Evolutionary conservation across 345 rosid genomes (phyloP).

Genomic region (Ceriops decandra): DNA sequence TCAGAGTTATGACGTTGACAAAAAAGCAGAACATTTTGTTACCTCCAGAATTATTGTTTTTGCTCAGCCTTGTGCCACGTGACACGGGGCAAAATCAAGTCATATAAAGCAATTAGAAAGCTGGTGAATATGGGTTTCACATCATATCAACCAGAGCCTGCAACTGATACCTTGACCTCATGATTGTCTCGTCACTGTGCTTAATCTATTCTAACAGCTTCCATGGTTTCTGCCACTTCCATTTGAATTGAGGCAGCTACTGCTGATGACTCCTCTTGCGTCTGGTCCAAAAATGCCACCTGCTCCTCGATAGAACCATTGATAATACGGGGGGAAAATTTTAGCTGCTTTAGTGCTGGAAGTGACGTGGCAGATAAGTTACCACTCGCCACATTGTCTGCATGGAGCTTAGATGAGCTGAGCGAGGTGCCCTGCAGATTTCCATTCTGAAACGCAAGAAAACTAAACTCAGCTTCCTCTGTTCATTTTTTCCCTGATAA

Average conservation of each 20-base stretch:
- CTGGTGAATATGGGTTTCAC: slow-evolving; percentile 16
- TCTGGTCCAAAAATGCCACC: slow-evolving; percentile 13
- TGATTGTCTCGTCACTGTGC: slow-evolving; percentile 24
- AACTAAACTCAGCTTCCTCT: not conserved
- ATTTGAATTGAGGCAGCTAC: slow-evolving; percentile 27
- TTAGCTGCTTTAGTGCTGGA: slow-evolving; percentile 24
- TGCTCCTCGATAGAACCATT: slow-evolving; percentile 18
- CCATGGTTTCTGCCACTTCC: slow-evolving; percentile 35
- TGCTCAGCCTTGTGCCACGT: slow-evolving; percentile 18
- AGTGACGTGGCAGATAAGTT: slow-evolving; percentile 36
- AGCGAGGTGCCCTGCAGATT: slow-evolving; percentile 42
- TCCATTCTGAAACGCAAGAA: slow-evolving; percentile 21
- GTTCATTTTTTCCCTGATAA: not conserved
- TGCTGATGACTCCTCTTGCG: slow-evolving; percentile 26
- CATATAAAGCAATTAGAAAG: slow-evolving; percentile 22
- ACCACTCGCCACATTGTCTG: slow-evolving; percentile 29
- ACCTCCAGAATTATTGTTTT: slow-evolving; percentile 22
- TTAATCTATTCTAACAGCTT: slow-evolving; percentile 25
- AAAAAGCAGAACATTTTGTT: not conserved
- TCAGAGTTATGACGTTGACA: not conserved
- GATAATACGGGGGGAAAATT: slow-evolving; percentile 18
- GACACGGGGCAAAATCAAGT: slow-evolving; percentile 15
- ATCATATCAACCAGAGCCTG: slow-evolving; percentile 24
- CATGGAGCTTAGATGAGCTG: slow-evolving; percentile 42
- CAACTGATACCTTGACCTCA: slow-evolving; percentile 14